A percentile compares a stretch with the other conserved stretches of the same genome.
Conservation (phyloP, 257 asterid genomes). For the Solanum pinnatisectum region DNA sequence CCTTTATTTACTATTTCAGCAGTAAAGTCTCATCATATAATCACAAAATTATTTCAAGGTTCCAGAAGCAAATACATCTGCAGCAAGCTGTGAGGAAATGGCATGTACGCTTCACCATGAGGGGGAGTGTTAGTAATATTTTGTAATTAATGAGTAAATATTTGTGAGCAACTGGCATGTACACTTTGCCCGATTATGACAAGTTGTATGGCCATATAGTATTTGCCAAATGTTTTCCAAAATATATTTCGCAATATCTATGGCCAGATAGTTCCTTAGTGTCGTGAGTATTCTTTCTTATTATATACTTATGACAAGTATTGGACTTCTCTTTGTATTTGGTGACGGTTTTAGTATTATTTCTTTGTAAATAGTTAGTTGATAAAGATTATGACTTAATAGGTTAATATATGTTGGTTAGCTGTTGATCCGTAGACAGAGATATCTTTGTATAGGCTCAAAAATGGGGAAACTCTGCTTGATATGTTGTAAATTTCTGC, state of each 20-base stretch:
- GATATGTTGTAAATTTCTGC: background rate
- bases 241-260: background rate
- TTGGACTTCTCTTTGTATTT: background rate
- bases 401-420: background rate
- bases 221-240: background rate
- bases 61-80: background rate
- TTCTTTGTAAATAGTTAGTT: background rate
- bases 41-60: background rate
- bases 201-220: background rate
- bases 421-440: background rate
- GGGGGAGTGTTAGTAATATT: background rate
- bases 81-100: background rate
- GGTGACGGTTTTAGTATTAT: background rate
- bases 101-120: background rate
- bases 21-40: background rate
- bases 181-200: background rate
- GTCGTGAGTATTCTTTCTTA: background rate
- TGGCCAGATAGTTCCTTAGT: background rate
- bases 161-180: background rate
- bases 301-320: background rate
- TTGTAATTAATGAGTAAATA: background rate
- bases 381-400: background rate
- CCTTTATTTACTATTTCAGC: too few relatives aligned
- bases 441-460: background rate
- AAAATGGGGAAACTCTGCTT: background rate